Conservation (phyloP, 805 yeast genomes). For the Ogataea trehalophila region DNA sequence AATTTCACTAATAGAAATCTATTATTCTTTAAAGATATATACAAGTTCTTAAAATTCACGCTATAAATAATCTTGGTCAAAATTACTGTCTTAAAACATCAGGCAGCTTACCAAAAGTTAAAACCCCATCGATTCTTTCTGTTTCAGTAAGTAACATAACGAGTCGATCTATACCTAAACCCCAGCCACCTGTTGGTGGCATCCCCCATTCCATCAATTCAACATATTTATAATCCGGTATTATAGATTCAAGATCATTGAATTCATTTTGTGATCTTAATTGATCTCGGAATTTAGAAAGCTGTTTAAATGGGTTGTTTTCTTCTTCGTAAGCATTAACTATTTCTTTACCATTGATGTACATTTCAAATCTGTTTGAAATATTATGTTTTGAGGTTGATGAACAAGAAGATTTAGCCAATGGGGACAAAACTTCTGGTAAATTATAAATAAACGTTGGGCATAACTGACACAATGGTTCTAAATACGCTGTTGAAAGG, state of each 20-base stretch:
- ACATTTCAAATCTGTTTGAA: slow-evolving; percentile 79
- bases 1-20: no score
- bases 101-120: slow-evolving; percentile 68
- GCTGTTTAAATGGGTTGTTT: slow-evolving; percentile 75
- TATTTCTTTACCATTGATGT: slow-evolving; percentile 73
- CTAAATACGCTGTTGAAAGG: slow-evolving; percentile 57
- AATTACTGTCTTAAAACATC: slow-evolving; percentile 61
- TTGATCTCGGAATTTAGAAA: slow-evolving; percentile 57
- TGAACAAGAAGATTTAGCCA: slow-evolving; percentile 61
- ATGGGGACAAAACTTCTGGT: slow-evolving; percentile 81
- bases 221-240: slow-evolving; percentile 71
- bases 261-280: slow-evolving; percentile 40
- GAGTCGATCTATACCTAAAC: slow-evolving; percentile 86
- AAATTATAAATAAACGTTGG: slow-evolving; percentile 81
- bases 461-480: slow-evolving; percentile 46
- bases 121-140: slow-evolving; percentile 66
- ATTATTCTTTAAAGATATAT: background rate
- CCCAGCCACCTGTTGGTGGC: slow-evolving; percentile 99
- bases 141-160: slow-evolving; percentile 70
- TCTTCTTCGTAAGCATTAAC: slow-evolving; percentile 97
- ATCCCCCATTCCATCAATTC: slow-evolving; percentile 84
- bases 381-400: slow-evolving; percentile 32
- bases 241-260: slow-evolving; percentile 56
- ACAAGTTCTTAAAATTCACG: background rate
- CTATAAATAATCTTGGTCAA: background rate